These are phyloP conservation scores for Discostella pseudostelligera DNA, from an alignment of 108 stramenopile species.

Conservation along the genomic window DNA sequence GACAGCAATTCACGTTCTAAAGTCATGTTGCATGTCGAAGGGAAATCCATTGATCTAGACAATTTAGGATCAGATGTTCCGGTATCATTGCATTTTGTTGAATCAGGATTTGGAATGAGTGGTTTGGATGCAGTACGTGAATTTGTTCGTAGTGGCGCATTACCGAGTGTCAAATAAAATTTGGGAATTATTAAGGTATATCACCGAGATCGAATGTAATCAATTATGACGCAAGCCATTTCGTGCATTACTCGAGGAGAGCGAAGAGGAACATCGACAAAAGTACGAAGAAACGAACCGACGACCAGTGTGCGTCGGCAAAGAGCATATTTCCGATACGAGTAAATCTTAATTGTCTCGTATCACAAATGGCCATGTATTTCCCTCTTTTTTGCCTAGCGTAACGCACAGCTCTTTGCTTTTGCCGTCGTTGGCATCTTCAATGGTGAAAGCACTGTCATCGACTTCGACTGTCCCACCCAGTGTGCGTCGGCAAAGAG, in stretches of 20 bases:
- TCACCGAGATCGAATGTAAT: no score
- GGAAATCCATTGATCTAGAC: slow-evolving; percentile 44
- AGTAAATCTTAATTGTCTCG: neutral
- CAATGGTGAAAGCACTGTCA: slow-evolving; percentile 67
- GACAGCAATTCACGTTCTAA: slow-evolving; percentile 1
- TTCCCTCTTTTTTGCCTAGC: slow-evolving; percentile 46
- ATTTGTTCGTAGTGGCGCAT: slow-evolving; percentile 29
- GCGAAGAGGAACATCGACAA: no score
- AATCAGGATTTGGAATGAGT: slow-evolving; percentile 25
- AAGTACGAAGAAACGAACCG: no score
- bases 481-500: no score
- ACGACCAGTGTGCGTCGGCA: no score
- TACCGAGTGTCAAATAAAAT: slow-evolving; percentile 10
- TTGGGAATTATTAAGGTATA: no score
- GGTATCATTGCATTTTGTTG: slow-evolving; percentile 30
- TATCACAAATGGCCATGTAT: slow-evolving; percentile 43
- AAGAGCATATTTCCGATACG: no score
- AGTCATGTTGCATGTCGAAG: slow-evolving; percentile 12
- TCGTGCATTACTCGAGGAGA: no score
- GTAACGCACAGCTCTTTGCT: slow-evolving; percentile 60
- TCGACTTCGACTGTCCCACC: slow-evolving; percentile 54
- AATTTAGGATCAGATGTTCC: slow-evolving; percentile 38
- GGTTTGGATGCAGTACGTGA: slow-evolving; percentile 32
- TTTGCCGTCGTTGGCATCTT: slow-evolving; percentile 38
- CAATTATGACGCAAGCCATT: no score